phyloP scores from a whole-genome alignment of 352 stramenopile genomes.

The Elongisporangium undulatum region DNA sequence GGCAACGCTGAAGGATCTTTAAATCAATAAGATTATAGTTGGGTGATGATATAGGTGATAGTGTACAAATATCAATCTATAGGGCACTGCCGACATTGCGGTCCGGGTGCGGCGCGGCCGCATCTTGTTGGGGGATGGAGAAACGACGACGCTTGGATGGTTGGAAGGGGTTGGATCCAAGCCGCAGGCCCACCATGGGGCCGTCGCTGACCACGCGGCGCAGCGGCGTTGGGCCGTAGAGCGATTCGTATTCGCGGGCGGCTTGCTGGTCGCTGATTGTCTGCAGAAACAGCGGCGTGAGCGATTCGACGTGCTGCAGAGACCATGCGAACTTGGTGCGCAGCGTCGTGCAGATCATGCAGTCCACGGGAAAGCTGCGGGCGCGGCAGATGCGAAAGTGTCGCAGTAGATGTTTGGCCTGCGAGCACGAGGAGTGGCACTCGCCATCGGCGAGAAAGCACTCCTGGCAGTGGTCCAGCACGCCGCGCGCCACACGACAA shows the following conservation, averaged over 20 bases:
- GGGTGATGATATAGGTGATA: not conserved
- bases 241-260: not conserved
- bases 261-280: not conserved
- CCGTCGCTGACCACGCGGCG: constrained; percentile 17
- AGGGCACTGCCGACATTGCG: not conserved
- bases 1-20: not conserved
- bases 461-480: constrained; percentile 53
- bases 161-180: not conserved
- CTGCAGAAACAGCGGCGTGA: constrained; percentile 27
- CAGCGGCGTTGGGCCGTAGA: constrained; percentile 1
- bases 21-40: not conserved
- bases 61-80: not conserved
- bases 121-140: not conserved
- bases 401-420: constrained; percentile 42
- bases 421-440: constrained; percentile 39
- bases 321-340: constrained; percentile 29
- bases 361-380: constrained; percentile 15
- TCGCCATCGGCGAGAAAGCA: constrained; percentile 29
- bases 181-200: constrained; percentile 5
- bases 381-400: constrained; percentile 40
- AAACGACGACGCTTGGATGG: constrained; percentile 6
- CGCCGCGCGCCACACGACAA: constrained; percentile 39
- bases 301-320: constrained; percentile 24
- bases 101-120: not conserved
- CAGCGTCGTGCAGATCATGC: constrained; percentile 23